Conservation (phyloP, 345 rosid genomes). For the Chamaenerion angustifolium region DNA sequence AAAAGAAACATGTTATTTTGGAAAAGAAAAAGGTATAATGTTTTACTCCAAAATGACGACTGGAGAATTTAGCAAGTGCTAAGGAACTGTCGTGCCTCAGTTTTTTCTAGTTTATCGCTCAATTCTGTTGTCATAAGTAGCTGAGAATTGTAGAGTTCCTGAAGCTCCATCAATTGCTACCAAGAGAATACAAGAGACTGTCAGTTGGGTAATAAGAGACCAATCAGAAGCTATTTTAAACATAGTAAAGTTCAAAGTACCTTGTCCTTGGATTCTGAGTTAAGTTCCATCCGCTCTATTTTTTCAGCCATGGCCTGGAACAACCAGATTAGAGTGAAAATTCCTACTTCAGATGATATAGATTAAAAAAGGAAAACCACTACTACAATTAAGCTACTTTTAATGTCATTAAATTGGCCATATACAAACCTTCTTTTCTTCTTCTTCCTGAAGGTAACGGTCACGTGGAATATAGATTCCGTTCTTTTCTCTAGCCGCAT, state of each 20-base stretch:
- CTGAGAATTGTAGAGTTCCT: slow-evolving; percentile 75
- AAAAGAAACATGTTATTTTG: neutral
- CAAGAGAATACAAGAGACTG: slow-evolving; percentile 7
- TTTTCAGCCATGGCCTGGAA: slow-evolving; percentile 91
- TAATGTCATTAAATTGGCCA: too few relatives aligned
- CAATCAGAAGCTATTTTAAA: slow-evolving; percentile 1
- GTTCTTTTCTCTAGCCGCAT: slow-evolving; percentile 95
- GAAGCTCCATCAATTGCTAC: slow-evolving; percentile 82
- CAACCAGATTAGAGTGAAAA: slow-evolving; percentile 8
- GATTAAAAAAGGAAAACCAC: too few relatives aligned
- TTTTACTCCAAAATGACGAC: too few relatives aligned
- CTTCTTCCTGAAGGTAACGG: slow-evolving; percentile 85
- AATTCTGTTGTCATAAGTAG: slow-evolving; percentile 50
- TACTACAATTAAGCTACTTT: neutral
- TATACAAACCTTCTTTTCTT: slow-evolving; percentile 71
- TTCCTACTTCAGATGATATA: neutral
- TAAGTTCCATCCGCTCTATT: slow-evolving; percentile 84
- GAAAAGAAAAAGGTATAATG: neutral
- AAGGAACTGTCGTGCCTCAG: slow-evolving; percentile 41
- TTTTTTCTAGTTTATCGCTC: slow-evolving; percentile 70
- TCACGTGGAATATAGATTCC: slow-evolving; percentile 93
- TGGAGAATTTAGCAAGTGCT: neutral
- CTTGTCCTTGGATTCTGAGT: slow-evolving; percentile 75
- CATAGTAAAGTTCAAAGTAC: slow-evolving; percentile 11
- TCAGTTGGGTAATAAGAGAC: slow-evolving; percentile 4